Base-by-base conservation (phyloP, 2,329 filamentous ascomycete species). In the Neonectria faginata region DNA sequence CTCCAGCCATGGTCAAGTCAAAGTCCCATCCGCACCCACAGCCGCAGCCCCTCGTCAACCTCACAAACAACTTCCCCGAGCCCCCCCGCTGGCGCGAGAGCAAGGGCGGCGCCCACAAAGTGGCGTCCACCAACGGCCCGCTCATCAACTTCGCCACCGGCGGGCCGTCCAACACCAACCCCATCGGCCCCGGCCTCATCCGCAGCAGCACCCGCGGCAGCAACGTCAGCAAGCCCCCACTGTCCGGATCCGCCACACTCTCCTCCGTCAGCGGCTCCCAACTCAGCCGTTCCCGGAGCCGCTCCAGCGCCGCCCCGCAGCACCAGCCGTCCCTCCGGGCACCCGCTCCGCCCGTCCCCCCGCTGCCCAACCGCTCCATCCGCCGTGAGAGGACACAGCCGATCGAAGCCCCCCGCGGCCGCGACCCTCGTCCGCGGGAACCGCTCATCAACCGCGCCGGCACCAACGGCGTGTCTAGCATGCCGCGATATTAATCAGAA, bases 21-120 rank as follows among this genome's bases (percentile, higher is more conserved):
- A 76, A 74, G 70, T 83, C 83, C 3, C 88, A 88, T 66, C 91
- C 91, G 2, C 88, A 88, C 66, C 91, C 91, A 1, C 82, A 88
- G 66, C 91, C 91, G 1, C 88, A 88, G 66, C 91, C 91, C 1
- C 82, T 94, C 6, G 79, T 94, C 31, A 91, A 92, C 72, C 83
- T 93, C 44, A 89, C 69, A 39, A 73, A 88, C 0, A 82, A 83
- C 53, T 91, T 90, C 73, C 83, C 85, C 54, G 89, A 91, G 66
- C 89, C 89, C 18, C 83, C 90, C 75, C 84, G 85, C 73, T 83
- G 84, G 64, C 82, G 81, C 51, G 85, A 86, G 53, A 82, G 84
- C 16, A 84, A 84, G 64, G 88, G 87, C 4, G 79, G 79, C 48
- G 82, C 81, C 20, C 77, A 84, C n/a, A 79, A 77, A 12, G 77